Base-by-base conservation (phyloP, 2,329 filamentous ascomycete genomes). In the Exophiala bonariae region DNA sequence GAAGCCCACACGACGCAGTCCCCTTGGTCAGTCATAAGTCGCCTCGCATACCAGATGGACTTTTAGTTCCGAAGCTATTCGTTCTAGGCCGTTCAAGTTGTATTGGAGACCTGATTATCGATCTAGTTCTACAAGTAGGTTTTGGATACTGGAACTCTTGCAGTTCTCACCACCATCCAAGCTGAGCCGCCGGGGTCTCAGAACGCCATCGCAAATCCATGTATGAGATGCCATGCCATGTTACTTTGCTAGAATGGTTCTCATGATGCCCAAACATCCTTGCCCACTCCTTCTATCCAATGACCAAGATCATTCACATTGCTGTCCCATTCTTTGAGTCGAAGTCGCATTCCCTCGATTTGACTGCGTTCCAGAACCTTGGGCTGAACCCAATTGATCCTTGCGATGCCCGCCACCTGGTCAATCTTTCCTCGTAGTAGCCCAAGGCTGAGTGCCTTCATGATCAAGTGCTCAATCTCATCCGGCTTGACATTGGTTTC, bases 301-400 rank as follows among this genome's bases (percentile, higher is more conserved):
- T 95, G 93, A 55, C 92, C 92, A 47, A 99, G 78, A 69, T 93
- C 86, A 68, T 97, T 96, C 56, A 99, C 92, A 65, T 90, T 96
- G 41, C 86, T 84, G 67, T 96, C 91, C 93, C 93, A 99, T 63
- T 99, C 92, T 66, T 86, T 85, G 64, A 99, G 72, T 60, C 93
- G 79, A 64, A 82, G 78, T 62, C 89, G 82, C 92, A 99, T 96
- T 63, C 85, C 88, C 62, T 87, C 88, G 61, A 99, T 96, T 76
- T 97, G 93, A 70, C 83, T 84, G 83, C 91, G 89, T 68, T 97
- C 93, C 58, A 99, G 74, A 23, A 99, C 91, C 80, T 97, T 97
- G 17, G 93, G 93, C 74, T 99, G 93, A 49, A 99, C 93, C 93
- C 93, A 99, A 63, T 92, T 92, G 71, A 99, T 96, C 66, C 91